Evolutionary conservation across 768 basidiomycete species (phyloP), one percentile per base, ranked within the genome.

Genomic region (Rhizopogon rudus): DNA sequence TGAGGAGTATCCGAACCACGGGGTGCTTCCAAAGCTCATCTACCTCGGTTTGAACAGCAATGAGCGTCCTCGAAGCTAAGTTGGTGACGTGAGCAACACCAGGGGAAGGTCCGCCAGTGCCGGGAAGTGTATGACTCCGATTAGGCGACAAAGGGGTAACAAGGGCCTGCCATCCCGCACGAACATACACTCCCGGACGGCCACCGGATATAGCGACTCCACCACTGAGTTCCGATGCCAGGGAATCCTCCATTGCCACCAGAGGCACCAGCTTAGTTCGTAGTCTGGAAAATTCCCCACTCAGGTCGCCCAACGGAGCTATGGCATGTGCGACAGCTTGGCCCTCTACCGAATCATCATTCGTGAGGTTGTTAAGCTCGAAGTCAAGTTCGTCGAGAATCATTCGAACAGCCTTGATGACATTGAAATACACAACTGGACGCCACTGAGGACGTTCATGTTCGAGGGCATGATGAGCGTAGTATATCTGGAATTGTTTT

Each of bases 401-500:
- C 72, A 82, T 84, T 29, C 86, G 83, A 17, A 91, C 73, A 49
- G 88, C 89, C 65, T 84, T 86, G 76, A 93, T 81, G 60, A 92
- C 77, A 72, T 93, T 93, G 75, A 88, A 86, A 71, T 88, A 90
- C 31, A 93, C 84, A 31, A 91, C 83, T 3, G 87, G 83, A 17
- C 82, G 79, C 91, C 91, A 93, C 3, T 81, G 82, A 0, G 83
- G 79, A 22, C 87, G 83, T 71, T 88, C 86, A 50, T 76, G 72
- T 43, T 91, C 87, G 37, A 92, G 79, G 0, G 84, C 74, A 55
- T 80, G 77, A 3, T 87, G 83, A 7, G 88, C 84, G 63, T 91
- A 90, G 70, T 84, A 86, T 1, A 91, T 76, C 64, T 92, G 88
- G 63, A 92, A 89, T 67, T 92, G 89, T 64, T 91, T 91, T 64